These are phyloP conservation scores for Suzukiozyma palmioleophila DNA, from an alignment of 1,139 yeast species.

Conservation along the genomic window DNA sequence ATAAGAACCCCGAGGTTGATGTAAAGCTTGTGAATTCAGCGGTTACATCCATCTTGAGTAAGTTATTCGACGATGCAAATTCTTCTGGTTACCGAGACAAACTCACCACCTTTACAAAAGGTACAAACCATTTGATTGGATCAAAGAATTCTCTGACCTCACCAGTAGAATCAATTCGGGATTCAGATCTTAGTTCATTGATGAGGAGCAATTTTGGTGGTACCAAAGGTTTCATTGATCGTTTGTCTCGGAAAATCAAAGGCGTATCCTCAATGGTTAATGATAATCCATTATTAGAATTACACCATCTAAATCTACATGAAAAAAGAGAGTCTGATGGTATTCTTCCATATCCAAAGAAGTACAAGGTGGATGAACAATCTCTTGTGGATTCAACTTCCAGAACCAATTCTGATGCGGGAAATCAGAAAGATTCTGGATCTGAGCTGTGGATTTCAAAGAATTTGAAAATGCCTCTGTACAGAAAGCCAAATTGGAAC, in stretches of 20 bases:
- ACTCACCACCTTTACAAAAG: slow-evolving; percentile 28
- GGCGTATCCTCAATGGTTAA: background rate
- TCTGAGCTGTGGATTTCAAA: slow-evolving; percentile 14
- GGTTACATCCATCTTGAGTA: slow-evolving; percentile 22
- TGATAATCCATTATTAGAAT: background rate
- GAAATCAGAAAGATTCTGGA: slow-evolving; percentile 11
- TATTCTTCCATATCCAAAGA: background rate
- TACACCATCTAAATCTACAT: background rate
- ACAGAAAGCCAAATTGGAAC: slow-evolving; percentile 26
- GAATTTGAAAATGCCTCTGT: slow-evolving; percentile 36
- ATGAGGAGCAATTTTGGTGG: slow-evolving; percentile 6
- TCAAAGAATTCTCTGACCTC: background rate
- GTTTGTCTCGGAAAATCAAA: background rate
- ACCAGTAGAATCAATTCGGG: slow-evolving; percentile 10
- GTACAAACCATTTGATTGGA: slow-evolving; percentile 14
- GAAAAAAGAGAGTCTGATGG: background rate
- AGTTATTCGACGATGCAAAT: slow-evolving; percentile 22
- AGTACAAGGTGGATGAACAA: background rate
- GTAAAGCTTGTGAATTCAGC: slow-evolving; percentile 17
- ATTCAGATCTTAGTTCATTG: slow-evolving; percentile 10
- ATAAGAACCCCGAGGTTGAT: slow-evolving; percentile 9
- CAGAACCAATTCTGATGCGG: slow-evolving; percentile 2
- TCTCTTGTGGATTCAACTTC: background rate
- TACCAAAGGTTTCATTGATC: background rate
- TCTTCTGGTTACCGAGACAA: slow-evolving; percentile 26